Percentiles rank a stretch among this genome's conserved stretches.
These are phyloP conservation scores for Penicillium sp. DNA, from an alignment of 2,329 filamentous ascomycete genomes.

Conservation along the genomic window DNA sequence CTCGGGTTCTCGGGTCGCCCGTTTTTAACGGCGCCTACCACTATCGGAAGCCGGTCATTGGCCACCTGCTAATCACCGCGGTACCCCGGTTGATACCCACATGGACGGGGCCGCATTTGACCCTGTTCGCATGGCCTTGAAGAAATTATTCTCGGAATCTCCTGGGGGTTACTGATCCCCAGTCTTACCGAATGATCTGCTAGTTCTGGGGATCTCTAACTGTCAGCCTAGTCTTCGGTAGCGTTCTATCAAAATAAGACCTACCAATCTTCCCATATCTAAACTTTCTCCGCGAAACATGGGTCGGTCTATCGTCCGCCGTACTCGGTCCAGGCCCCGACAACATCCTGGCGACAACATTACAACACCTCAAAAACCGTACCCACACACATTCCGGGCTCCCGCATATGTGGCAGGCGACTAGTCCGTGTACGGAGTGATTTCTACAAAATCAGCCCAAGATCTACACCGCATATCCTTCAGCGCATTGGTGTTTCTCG, in stretches of 20 bases:
- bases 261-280: not conserved
- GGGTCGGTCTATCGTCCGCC: not conserved
- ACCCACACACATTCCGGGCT: not conserved
- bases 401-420: not conserved
- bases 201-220: not conserved
- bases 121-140: not conserved
- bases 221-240: not conserved
- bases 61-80: no score
- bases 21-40: conserved; percentile 2
- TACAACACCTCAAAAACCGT: not conserved
- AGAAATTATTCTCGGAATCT: not conserved
- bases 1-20: not conserved
- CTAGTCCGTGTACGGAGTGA: no score
- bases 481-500: not conserved
- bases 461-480: not conserved
- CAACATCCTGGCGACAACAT: not conserved
- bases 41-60: not conserved
- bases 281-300: not conserved
- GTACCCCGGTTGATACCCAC: not conserved
- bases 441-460: not conserved
- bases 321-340: not conserved
- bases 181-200: not conserved
- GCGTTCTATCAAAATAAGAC: not conserved
- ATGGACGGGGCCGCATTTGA: not conserved
- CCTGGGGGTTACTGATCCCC: not conserved